Base-by-base conservation (phyloP, 257 asterid species). In the Petunia secreta region DNA sequence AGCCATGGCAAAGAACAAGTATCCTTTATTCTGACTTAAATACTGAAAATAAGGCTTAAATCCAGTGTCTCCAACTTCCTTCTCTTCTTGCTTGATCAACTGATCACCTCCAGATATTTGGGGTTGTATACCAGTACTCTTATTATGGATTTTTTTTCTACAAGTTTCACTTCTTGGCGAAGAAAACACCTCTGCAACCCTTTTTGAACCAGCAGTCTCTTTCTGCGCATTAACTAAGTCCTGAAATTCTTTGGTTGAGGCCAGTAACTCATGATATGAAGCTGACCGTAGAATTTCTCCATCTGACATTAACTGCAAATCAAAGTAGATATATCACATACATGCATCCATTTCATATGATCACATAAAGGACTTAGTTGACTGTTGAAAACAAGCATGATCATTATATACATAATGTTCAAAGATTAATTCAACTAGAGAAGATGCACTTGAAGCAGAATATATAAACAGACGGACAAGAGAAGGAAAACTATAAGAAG, bases 41-140 rank as follows among this genome's bases (percentile, higher is more conserved):
- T 93, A 93, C 50, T 90, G 85, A 48, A 88, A 38, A 73, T 92
- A 92, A 6, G 98, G 97, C 88, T 84, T 95, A 52, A 92, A 90
- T 62, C 97, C 97, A 2, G 96, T 87, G 87, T 95, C 97, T 40
- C 98, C 98, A 3, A 86, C 86, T 88, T 91, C 99, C 54, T 92
- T 88, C 81, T 91, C 96, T 85, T 95, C 97, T 89, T 92, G 89
- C 83, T 93, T 93, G 62, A 95, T 93, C 90, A 93, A 84, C 85
- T 91, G 96, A 81, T 89, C 94, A 36, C 86, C 88, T 75, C 77
- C 89, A 36, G 88, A 83, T 69, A 84, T 67, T 63, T 80, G 16
- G 4, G 76, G 50, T 63, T 75, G 85, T 57, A 84, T 83, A 39
- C 85, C 85, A 58, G 65, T 81, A 60, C 62, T 53, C n/a, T 79